Percentiles rank a stretch among this genome's conserved stretches.
phyloP scores from a whole-genome alignment of 1,284 basidiomycete species.

The Gastroboletus turbinatus region DNA sequence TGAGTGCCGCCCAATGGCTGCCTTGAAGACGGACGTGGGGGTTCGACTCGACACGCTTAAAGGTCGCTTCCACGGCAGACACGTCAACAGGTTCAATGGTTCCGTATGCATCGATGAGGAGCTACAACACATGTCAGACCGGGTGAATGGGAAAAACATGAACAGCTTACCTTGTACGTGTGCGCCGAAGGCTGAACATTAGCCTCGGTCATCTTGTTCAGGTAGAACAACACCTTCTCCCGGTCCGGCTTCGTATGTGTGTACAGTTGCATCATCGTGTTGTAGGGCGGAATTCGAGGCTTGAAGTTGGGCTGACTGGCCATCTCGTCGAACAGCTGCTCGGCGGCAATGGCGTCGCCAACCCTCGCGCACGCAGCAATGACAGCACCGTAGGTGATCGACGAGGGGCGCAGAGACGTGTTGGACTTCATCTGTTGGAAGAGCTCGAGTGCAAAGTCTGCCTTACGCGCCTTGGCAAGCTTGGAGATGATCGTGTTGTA shows the following conservation, averaged over 20 bases:
- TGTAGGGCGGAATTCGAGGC: constrained; percentile 91
- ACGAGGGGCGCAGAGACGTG: constrained; percentile 62
- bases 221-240: constrained; percentile 75
- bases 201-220: constrained; percentile 64
- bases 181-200: constrained; percentile 79
- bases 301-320: constrained; percentile 69
- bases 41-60: constrained; percentile 59
- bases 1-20: constrained; percentile 89
- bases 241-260: constrained; percentile 88
- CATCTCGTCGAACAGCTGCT: constrained; percentile 89
- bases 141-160: not conserved
- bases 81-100: constrained; percentile 83
- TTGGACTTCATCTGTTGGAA: constrained; percentile 83
- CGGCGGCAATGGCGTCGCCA: constrained; percentile 85
- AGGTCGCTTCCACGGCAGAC: constrained; percentile 73
- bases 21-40: constrained; percentile 65
- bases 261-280: constrained; percentile 99
- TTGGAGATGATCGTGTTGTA: constrained; percentile 97
- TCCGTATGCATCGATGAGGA: constrained; percentile 91
- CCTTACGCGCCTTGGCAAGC: constrained; percentile 88
- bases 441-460: constrained; percentile 81
- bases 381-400: constrained; percentile 94
- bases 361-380: constrained; percentile 94
- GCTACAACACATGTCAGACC: constrained; percentile 41
- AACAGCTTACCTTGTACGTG: constrained; percentile 80